phyloP scores from a whole-genome alignment of 495 filamentous ascomycete species.

The Halenospora varia region DNA sequence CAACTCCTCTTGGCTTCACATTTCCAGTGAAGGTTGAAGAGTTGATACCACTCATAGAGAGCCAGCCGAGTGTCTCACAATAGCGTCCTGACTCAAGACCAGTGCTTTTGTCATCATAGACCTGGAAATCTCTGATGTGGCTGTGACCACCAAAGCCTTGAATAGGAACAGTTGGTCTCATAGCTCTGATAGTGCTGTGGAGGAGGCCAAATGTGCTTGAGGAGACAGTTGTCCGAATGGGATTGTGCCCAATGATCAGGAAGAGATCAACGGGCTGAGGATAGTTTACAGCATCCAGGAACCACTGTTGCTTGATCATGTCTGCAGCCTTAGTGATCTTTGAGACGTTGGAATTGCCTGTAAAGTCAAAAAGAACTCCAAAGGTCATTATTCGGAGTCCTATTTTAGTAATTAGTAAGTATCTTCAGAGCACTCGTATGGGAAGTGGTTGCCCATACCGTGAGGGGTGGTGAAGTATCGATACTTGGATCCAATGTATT shows the following conservation, averaged over 20 bases:
- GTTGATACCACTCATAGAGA: conserved; percentile 68
- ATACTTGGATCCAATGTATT: conserved; percentile 84
- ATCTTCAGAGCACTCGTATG: too few relatives aligned
- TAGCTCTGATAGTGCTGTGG: conserved; percentile 60
- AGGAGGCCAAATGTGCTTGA: conserved; percentile 52
- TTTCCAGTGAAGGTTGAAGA: conserved; percentile 15
- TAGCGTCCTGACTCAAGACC: conserved; percentile 75
- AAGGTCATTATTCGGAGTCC: conserved; percentile 78
- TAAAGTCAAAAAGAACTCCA: conserved; percentile 92
- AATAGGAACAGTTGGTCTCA: conserved; percentile 66
- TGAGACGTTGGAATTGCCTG: conserved; percentile 80
- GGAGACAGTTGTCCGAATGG: conserved; percentile 50
- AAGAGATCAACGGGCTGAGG: conserved; percentile 85
- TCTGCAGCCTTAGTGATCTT: conserved; percentile 70
- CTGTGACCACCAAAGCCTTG: conserved; percentile 81
- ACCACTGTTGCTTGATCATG: conserved; percentile 80
- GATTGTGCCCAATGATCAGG: conserved; percentile 78
- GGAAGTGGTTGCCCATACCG: too few relatives aligned
- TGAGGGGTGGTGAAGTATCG: conserved; percentile 69
- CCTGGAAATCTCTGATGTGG: conserved; percentile 72
- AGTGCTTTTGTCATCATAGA: conserved; percentile 66
- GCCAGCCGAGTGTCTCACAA: conserved; percentile 84
- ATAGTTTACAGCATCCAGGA: conserved; percentile 75
- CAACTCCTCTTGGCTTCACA: conserved; percentile 6
- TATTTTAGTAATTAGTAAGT: too few relatives aligned